Base-by-base conservation (phyloP, 371 early-diverging fungal genomes). In the Rhizopus sp. region DNA sequence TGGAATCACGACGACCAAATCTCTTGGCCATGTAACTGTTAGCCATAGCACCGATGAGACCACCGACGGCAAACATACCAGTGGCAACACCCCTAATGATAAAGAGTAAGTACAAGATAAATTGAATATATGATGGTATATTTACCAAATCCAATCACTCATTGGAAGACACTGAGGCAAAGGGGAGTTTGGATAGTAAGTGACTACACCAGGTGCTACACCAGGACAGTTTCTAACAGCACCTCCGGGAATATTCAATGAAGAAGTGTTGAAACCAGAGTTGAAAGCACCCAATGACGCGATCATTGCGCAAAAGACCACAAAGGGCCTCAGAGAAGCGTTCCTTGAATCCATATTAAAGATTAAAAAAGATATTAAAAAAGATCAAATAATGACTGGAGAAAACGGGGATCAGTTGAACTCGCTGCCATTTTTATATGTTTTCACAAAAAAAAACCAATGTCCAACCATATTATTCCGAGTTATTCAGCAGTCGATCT, bases 41-140 rank as follows among this genome's bases (percentile, higher is more conserved):
- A 12, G 57, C 16, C 32, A 92, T 68, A 9, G 88, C 92, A 58
- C 92, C 93, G 4, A 84, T 32, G 29, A 90, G 64, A 31, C 93
- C 95, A 55, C 93, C 92, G 5, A 90, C 63, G 34, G 87, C 82
- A 57, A 84, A 86, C 64, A 85, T 74, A 32, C 88, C 87, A 40
- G 87, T 84, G 2, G 85, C 85, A 45, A 86, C 68, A 56, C 86
- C 89, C 77, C 70, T 77, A 42, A 37, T 38, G 12, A 31, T 58
- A 72, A 71, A 62, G 39, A 69, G 56, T 50, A 31, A 35, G 8
- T 49, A 46, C 17, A 35, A 41, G 15, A 42, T 49, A 41, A 16
- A 39, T 15, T 41, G 44, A 37, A 37, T 39, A 48, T 48, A 35
- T 47, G 23, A 55, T n/a, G 29, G 47, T 42, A 50, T n/a, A 58